phyloP scores from a whole-genome alignment of 106 monocot species.

The Apostasia ramifera region DNA sequence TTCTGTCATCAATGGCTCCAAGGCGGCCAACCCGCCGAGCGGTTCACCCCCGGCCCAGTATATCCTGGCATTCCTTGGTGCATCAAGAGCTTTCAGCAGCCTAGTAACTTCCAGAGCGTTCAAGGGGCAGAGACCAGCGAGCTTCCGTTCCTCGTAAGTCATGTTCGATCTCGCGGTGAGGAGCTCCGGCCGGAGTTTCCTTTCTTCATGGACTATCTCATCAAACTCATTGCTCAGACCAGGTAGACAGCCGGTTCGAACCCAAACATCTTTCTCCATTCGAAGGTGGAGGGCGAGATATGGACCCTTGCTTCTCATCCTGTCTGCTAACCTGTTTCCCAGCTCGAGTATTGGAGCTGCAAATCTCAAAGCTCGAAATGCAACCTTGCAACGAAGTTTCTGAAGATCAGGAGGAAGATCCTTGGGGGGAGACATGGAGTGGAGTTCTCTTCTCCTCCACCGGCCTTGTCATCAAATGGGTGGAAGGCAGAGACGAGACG shows the following conservation, averaged over 20 bases:
- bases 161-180: constrained; percentile 84
- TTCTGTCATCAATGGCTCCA: constrained; percentile 46
- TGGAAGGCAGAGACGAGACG: constrained; percentile 74
- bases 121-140: constrained; percentile 80
- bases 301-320: constrained; percentile 84
- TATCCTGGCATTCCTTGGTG: constrained; percentile 55
- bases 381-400: constrained; percentile 94
- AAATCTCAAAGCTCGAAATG: constrained; percentile 75
- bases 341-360: constrained; percentile 51
- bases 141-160: constrained; percentile 74
- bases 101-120: constrained; percentile 72
- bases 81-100: constrained; percentile 75
- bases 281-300: constrained; percentile 79
- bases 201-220: constrained; percentile 48
- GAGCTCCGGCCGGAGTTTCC: constrained; percentile 62
- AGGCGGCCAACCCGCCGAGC: constrained; percentile 51
- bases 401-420: constrained; percentile 81
- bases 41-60: constrained; percentile 95
- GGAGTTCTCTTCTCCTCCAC: constrained; percentile 67
- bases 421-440: constrained; percentile 62
- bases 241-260: constrained; percentile 80
- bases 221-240: constrained; percentile 50
- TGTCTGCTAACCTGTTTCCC: constrained; percentile 47
- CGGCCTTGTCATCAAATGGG: constrained; percentile 62
- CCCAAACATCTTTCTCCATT: constrained; percentile 95